A percentile compares a stretch with the other conserved stretches of the same genome.
phyloP scores from a whole-genome alignment of 148 eudicot species.

The Rhododendron griersonianum region DNA sequence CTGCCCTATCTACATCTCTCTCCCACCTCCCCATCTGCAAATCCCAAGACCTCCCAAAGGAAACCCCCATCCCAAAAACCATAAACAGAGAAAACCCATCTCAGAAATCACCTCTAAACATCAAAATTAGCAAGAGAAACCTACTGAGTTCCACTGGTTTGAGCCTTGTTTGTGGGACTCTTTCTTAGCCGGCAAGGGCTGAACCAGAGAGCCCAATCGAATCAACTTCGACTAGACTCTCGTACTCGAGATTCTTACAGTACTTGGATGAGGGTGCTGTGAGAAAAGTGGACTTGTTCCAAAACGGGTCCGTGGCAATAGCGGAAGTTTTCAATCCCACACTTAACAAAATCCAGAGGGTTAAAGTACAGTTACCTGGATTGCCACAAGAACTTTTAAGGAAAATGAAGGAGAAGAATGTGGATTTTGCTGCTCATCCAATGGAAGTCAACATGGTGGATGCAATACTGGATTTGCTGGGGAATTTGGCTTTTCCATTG shows the following conservation, averaged over 20 bases:
- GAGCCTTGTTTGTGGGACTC: slow-evolving; percentile 31
- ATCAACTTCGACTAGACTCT: slow-evolving; percentile 49
- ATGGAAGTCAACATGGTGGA: slow-evolving; percentile 37
- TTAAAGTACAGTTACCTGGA: slow-evolving; percentile 68
- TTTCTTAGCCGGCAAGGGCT: slow-evolving; percentile 33
- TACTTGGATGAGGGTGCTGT: slow-evolving; percentile 53
- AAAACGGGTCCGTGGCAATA: slow-evolving; percentile 58
- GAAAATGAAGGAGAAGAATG: slow-evolving; percentile 60
- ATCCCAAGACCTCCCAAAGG: slow-evolving; percentile 34
- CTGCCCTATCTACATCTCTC: slow-evolving; percentile 36
- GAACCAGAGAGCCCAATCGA: slow-evolving; percentile 51
- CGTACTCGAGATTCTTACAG: slow-evolving; percentile 69
- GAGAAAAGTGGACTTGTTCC: slow-evolving; percentile 64
- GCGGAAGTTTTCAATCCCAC: slow-evolving; percentile 60
- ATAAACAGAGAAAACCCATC: slow-evolving; percentile 22
- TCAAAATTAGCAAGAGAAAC: slow-evolving; percentile 39
- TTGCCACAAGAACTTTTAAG: slow-evolving; percentile 56
- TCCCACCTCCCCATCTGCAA: slow-evolving; percentile 43
- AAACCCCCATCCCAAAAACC: slow-evolving; percentile 29
- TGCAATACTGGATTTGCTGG: slow-evolving; percentile 52
- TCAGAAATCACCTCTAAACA: slow-evolving; percentile 17
- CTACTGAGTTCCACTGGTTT: slow-evolving; percentile 42
- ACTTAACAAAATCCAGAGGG: slow-evolving; percentile 59
- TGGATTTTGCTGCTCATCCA: slow-evolving; percentile 71
- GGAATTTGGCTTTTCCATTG: slow-evolving; percentile 79